These are phyloP conservation scores for Tolypocladium capitatum DNA, from an alignment of 2,329 filamentous ascomycete genomes.

Conservation along the genomic window DNA sequence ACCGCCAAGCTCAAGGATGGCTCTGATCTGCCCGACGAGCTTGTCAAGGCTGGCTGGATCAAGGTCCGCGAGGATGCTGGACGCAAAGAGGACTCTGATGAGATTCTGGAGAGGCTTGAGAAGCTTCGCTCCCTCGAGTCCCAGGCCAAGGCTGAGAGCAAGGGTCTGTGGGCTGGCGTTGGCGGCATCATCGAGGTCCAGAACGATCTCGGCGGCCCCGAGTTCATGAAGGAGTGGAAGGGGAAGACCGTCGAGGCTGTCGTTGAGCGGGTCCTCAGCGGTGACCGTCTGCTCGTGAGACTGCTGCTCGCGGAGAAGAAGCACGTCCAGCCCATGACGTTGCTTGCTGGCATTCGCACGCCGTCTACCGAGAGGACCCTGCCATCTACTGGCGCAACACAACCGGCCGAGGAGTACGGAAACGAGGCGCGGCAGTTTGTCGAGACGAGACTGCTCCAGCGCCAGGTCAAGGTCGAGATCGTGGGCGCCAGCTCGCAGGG, in stretches of 20 bases:
- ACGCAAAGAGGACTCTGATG: slow-evolving; percentile 75
- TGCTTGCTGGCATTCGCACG: slow-evolving; percentile 78
- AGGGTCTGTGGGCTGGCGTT: slow-evolving; percentile 65
- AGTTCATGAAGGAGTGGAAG: slow-evolving; percentile 75
- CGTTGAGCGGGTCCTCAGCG: slow-evolving; percentile 81
- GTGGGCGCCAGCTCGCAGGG: slow-evolving; percentile 82
- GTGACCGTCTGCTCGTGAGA: slow-evolving; percentile 78
- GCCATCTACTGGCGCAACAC: slow-evolving; percentile 62
- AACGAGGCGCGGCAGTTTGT: slow-evolving; percentile 83
- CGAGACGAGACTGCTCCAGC: slow-evolving; percentile 73
- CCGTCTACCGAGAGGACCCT: slow-evolving; percentile 81
- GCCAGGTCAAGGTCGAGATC: slow-evolving; percentile 69
- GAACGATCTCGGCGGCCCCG: slow-evolving; percentile 67
- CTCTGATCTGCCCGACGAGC: slow-evolving; percentile 63
- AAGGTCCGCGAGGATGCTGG: slow-evolving; percentile 92
- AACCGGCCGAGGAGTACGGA: slow-evolving; percentile 78
- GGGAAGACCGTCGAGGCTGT: slow-evolving; percentile 73
- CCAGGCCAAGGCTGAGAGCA: slow-evolving; percentile 63
- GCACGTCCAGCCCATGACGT: slow-evolving; percentile 78
- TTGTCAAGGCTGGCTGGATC: slow-evolving; percentile 79
- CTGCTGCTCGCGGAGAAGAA: slow-evolving; percentile 68
- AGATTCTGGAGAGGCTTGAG: slow-evolving; percentile 58
- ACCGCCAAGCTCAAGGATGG: slow-evolving; percentile 65
- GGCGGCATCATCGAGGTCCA: slow-evolving; percentile 60
- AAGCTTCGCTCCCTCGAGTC: slow-evolving; percentile 65